These are phyloP conservation scores for Botrytis squamosa DNA, from an alignment of 2,329 filamentous ascomycete genomes.

Conservation along the genomic window DNA sequence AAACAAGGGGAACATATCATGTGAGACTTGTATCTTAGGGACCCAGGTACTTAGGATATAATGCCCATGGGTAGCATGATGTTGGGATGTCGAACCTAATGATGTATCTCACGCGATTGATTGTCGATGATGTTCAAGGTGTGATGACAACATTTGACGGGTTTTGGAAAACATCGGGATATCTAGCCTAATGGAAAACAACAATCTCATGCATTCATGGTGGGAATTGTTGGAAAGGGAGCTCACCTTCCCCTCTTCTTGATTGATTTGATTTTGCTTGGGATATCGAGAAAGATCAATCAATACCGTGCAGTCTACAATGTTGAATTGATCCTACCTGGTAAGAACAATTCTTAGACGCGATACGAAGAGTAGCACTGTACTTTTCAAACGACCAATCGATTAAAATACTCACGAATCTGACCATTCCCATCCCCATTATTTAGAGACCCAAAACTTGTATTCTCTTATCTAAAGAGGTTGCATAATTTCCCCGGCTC, in stretches of 20 bases:
- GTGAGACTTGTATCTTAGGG: too few species aligned
- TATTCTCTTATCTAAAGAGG: background rate
- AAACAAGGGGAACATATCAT: too few species aligned
- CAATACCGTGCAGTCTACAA: background rate
- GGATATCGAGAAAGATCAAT: background rate
- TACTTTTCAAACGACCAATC: background rate
- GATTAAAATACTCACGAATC: background rate
- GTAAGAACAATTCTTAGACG: background rate
- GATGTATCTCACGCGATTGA: too few species aligned
- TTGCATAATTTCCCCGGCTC: background rate
- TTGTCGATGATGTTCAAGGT: too few species aligned
- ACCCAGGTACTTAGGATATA: too few species aligned
- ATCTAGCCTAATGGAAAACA: background rate
- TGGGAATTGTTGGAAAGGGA: too few species aligned
- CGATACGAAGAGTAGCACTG: background rate
- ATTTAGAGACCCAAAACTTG: background rate
- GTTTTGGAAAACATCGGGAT: background rate
- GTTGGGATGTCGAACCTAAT: too few species aligned
- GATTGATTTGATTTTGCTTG: background rate
- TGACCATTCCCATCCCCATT: background rate
- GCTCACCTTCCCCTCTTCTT: too few species aligned
- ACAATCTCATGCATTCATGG: background rate
- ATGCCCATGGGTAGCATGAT: too few species aligned
- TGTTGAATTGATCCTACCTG: background rate
- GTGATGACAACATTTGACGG: background rate